These are phyloP conservation scores for bread wheat (Triticum aestivum) DNA, from an alignment of 176 grass and related monocot genomes.

Conservation along the genomic window IWGSC_CS_RefSeq_v2.1 NC_057812.1:368722778-368723277, in stretches of 20 bases:
- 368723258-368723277: slow-evolving; percentile 87
- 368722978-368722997: background rate
- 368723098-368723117: background rate
- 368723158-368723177: background rate
- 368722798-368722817: background rate
- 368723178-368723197: background rate
- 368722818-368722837: background rate
- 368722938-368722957: too few species aligned
- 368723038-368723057: background rate
- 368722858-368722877: background rate
- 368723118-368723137: background rate
- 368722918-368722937: background rate
- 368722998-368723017: background rate
- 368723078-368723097: background rate
- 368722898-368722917: background rate
- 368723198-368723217: slow-evolving; percentile 57
- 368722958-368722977: background rate
- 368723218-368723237: slow-evolving; percentile 83
- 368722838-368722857: background rate
- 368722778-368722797: background rate
- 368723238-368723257: slow-evolving; percentile 76
- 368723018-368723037: too few species aligned
- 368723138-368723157: background rate
- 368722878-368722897: background rate
- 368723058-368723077: background rate